Percentiles rank a stretch among this genome's conserved stretches.
These are phyloP conservation scores for Areca catechu DNA, from an alignment of 176 grass and related monocot genomes.

Conservation along the genomic window DNA sequence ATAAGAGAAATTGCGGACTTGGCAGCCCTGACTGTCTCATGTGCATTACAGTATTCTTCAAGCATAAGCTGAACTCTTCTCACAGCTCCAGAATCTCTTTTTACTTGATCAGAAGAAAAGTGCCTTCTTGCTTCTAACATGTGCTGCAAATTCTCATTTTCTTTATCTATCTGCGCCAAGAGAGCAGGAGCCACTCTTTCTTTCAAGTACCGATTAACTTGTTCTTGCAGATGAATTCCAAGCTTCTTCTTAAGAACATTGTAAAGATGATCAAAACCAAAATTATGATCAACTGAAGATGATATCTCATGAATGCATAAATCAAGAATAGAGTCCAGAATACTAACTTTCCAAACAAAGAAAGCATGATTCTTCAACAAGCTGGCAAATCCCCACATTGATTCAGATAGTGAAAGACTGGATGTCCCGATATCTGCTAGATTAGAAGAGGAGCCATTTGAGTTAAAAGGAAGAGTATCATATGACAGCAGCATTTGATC, in stretches of 20 bases:
- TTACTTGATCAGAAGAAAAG: constrained; percentile 32
- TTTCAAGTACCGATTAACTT: constrained; percentile 48
- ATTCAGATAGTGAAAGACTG: constrained; percentile 53
- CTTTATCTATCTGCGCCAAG: constrained; percentile 50
- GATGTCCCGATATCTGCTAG: constrained; percentile 39
- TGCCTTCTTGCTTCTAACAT: constrained; percentile 43
- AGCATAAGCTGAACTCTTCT: constrained; percentile 68
- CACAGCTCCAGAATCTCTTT: constrained; percentile 37
- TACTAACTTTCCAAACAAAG: constrained; percentile 79
- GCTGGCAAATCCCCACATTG: constrained; percentile 51
- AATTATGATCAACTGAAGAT: constrained; percentile 64
- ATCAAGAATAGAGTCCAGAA: constrained; percentile 80
- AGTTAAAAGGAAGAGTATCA: constrained; percentile 32
- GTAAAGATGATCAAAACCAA: constrained; percentile 71
- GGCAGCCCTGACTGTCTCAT: constrained; percentile 79
- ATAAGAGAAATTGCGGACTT: constrained; percentile 59
- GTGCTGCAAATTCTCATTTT: constrained; percentile 52
- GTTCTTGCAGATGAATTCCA: constrained; percentile 54
- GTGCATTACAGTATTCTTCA: constrained; percentile 81
- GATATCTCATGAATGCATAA: constrained; percentile 82
- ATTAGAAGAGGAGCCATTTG: constrained; percentile 28
- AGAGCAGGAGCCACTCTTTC: constrained; percentile 56
- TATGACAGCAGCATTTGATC: constrained; percentile 41
- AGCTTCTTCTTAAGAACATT: constrained; percentile 79
- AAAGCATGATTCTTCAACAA: constrained; percentile 69